Base-by-base conservation (phyloP, 768 basidiomycete species). In the Xerocomellus chrysenteron region DNA sequence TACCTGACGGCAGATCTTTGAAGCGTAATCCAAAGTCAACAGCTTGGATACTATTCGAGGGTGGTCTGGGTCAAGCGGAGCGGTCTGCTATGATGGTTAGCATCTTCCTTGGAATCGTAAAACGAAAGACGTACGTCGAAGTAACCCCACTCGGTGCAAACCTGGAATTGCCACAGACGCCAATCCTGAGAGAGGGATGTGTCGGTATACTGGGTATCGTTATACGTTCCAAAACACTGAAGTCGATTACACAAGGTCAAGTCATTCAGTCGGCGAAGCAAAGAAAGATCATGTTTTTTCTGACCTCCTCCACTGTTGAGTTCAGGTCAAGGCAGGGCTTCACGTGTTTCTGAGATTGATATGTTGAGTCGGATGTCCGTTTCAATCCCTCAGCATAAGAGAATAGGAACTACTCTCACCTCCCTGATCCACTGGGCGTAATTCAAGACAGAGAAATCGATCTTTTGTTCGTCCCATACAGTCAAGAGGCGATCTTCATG, bases 81-180 rank as follows among this genome's bases (percentile, higher is more conserved):
- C 82, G 13, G 87, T 86, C 89, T 92, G 52, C 2, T 13, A 50
- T 33, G 17, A 36, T 40, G 10, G 33, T 44, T 26, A 46, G 47
- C 26, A 40, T 39, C 41, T 10, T 45, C 19, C 32, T 26, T 16
- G 35, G n/a, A 35, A 11, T 19, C 10, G 32, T 30, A 24, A 41
- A 50, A 36, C 21, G 4, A 43, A 54, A 44, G 10, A 67, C 82
- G 35, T 63, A 90, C 92, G 33, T 80, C 85, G 69, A 96, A 94
- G 72, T 92, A 99, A 2, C 94, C 96, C 96, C 96, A 98, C 65
- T 96, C 83, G 0, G 91, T 94, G 76, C 93, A 94, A 50, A 93
- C 90, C 74, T 92, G 94, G 80, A 93, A 96, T 6, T 78, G 62
- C 95, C 95, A 98, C 13, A 87, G 74, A 41, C 92, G 80, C 95